Evolutionary conservation across 306 rosid species (phyloP), one percentile per base, ranked within the genome.

Genomic region (Rubus parviflorus): DNA sequence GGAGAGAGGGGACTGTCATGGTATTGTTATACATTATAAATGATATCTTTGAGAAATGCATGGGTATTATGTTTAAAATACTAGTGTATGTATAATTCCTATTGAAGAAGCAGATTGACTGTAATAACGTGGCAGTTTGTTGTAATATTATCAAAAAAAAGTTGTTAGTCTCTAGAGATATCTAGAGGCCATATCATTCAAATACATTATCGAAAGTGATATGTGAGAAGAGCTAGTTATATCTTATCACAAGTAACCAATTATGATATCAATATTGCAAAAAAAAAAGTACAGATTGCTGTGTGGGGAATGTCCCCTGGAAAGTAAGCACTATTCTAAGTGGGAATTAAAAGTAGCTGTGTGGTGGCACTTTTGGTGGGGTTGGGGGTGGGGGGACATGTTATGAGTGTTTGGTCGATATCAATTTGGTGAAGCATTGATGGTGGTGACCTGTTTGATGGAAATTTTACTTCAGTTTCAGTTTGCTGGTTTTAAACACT

Each of bases 321-420:
- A 17, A 41, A 66, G 48, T 4, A 17, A 64, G 23, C 35, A 67
- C 51, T 67, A 67, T 2, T 16, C 43, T 67, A 5, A 5, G 71
- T 41, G 52, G 49, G 35, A 67, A 42, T 20, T 67, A 41, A 15
- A 67, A n/a, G 35, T n/a, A 42, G 71, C 49, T 51, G 19, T 41
- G 35, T 41, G 49, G 71, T 66, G 71, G 7, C n/a, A 68, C 30
- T 68, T 38, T 45, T n/a, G 54, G 19, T 64, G 69, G 69, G 46
- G n/a, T 40, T 61, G 70, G 45, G 70, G 49, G 15, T 19, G 37
- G 53, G 53, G 57, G 72, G 4, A 38, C 69, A 12, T 13, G 30
- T 67, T 43, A 42, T 10, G 58, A 53, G 54, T 46, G 73, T 22
- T 45, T 12, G 73, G n/a, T 43, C 6, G 51, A 5, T 68, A 22